Conservation (phyloP, 495 filamentous ascomycete species). For the Trichoderma virens region DNA sequence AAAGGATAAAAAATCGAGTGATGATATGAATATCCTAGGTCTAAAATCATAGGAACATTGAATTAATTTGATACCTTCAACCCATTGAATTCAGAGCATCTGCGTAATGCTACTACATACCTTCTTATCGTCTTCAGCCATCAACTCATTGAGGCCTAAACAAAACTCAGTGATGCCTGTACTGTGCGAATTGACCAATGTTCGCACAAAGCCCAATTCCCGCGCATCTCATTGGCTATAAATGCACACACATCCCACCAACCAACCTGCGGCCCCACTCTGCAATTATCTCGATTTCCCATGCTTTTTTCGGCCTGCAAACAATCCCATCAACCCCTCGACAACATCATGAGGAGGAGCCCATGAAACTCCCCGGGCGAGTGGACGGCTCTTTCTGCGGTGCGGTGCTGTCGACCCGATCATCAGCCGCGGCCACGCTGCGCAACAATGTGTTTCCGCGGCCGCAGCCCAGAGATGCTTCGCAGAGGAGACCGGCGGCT, state of each 20-base stretch:
- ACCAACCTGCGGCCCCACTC: neutral
- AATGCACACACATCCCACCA: neutral
- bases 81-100: no score
- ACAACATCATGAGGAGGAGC: slow-evolving; percentile 40
- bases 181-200: neutral
- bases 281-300: neutral
- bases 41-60: no score
- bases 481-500: slow-evolving; percentile 8
- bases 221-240: neutral
- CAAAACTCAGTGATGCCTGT: neutral
- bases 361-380: slow-evolving; percentile 46
- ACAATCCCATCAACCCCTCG: neutral
- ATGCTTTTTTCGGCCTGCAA: neutral
- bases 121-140: neutral
- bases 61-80: no score
- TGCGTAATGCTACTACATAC: no score
- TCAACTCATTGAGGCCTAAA: neutral
- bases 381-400: slow-evolving; percentile 46
- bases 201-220: neutral
- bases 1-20: no score
- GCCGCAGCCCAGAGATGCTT: neutral
- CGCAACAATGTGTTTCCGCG: neutral
- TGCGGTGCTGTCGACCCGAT: slow-evolving; percentile 36
- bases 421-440: slow-evolving; percentile 22
- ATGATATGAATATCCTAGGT: no score